phyloP scores from a whole-genome alignment of 2,329 filamentous ascomycete species.

The Alternaria viburni region DNA sequence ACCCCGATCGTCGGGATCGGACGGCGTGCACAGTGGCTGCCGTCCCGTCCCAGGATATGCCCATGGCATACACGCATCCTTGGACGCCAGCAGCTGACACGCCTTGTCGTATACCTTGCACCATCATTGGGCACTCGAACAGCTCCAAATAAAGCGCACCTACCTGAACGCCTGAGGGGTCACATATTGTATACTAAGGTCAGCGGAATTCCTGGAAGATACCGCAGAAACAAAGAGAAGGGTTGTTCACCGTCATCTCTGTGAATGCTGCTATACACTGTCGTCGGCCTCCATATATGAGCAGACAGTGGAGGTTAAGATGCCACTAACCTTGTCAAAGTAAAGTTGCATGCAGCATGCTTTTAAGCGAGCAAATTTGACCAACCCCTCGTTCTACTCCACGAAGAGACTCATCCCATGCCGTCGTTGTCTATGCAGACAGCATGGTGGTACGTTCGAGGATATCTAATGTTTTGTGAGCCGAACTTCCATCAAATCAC shows the following conservation, averaged over 20 bases:
- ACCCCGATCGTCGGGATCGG: neutral
- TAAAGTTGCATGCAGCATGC: neutral
- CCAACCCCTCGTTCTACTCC: neutral
- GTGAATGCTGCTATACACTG: neutral
- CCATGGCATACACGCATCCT: neutral
- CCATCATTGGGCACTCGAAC: neutral
- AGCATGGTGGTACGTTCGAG: neutral
- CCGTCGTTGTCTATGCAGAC: neutral
- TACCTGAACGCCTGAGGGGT: neutral
- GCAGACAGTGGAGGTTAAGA: neutral
- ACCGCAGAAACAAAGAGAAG: neutral
- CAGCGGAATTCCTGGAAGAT: neutral
- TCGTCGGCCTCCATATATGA: neutral
- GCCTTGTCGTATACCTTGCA: neutral
- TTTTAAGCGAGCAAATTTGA: slow-evolving; percentile 7
- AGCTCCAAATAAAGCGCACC: neutral
- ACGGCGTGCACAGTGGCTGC: neutral
- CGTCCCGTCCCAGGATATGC: neutral
- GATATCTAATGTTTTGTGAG: neutral
- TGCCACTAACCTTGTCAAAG: neutral
- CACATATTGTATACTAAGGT: neutral
- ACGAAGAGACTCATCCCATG: neutral
- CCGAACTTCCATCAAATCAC: neutral
- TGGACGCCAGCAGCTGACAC: neutral
- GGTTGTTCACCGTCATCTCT: neutral